Base-by-base conservation (phyloP, 768 basidiomycete genomes). In the Mycena rosella region DNA sequence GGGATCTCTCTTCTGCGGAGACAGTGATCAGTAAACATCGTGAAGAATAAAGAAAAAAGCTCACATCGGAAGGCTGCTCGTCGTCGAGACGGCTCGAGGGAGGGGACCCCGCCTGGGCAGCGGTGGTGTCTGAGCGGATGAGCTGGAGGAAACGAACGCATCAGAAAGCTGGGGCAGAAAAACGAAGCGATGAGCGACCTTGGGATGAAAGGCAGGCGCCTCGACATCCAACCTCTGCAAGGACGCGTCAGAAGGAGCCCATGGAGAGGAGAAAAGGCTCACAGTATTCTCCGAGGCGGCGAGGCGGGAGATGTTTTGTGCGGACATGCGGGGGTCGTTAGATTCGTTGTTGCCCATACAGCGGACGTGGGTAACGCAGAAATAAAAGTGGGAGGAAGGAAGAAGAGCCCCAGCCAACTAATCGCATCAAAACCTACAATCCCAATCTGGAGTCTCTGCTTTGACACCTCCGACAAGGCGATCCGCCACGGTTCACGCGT, bases 81-180 rank as follows among this genome's bases (percentile, higher is more conserved):
- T 65, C 56, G 45, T 59, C 36, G 45, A 53, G 59, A 22, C 51
- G 40, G 20, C 56, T 47, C 44, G 57, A 24, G 27, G 65, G 65
- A 67, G 65, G 69, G 60, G 70, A 67, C 8, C 70, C 70, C 3
- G 62, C 70, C 29, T 71, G 53, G 18, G 66, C 70, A 38, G 14
- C 47, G n/a, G 45, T 71, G 27, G 70, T 65, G 70, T 71, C 70
- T 13, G 70, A 64, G 40, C 70, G 70, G 40, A 24, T 53, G 45
- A 65, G n/a, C 70, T 71, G 59, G 4, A 42, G 44, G 22, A 44
- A n/a, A n/a, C 26, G 38, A 58, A 36, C 17, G 63, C 34, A 42
- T 52, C 20, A 61, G 52, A 49, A 58, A 58, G 17, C n/a, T n/a
- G n/a, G 20, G 27, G 34, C 7, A 29, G 15, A 24, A 56, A 30